Evolutionary conservation across 202 grass and related monocot genomes (phyloP).

Genomic region (Eragrostis tef): DNA sequence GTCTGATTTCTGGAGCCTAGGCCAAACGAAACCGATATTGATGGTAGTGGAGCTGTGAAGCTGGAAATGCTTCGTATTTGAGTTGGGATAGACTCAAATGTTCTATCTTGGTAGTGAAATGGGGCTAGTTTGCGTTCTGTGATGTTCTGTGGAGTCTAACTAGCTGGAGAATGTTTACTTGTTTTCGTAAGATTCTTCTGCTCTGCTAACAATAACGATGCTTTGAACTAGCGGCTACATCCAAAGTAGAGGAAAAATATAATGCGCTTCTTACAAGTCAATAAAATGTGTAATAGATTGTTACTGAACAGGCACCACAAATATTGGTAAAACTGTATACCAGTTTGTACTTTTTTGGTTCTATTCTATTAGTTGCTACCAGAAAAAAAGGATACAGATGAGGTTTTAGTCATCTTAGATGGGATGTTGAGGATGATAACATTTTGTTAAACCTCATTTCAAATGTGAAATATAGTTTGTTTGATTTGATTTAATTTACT

Average conservation of each 20-base stretch:
- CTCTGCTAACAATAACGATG: background rate
- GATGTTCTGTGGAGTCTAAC: background rate
- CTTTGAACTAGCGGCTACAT: slow-evolving; percentile 1
- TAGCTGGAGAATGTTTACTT: background rate
- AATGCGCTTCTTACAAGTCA: background rate
- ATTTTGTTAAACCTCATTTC: background rate
- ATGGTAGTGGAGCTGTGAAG: slow-evolving; percentile 8
- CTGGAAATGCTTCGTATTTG: background rate
- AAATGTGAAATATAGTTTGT: background rate
- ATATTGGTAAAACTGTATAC: background rate
- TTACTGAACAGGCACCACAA: background rate
- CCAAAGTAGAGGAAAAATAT: background rate
- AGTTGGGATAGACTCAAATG: background rate
- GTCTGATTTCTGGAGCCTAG: background rate
- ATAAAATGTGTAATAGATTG: background rate
- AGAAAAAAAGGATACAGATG: background rate
- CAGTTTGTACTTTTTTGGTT: background rate
- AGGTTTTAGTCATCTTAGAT: background rate
- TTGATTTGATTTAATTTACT: slow-evolving; percentile 5
- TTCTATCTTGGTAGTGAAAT: background rate
- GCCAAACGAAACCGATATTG: background rate
- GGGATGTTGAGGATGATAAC: background rate
- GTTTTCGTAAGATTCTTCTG: too few relatives aligned
- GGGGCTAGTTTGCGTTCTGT: background rate
- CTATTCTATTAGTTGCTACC: background rate